A percentile compares a stretch with the other conserved stretches of the same genome.
Conservation (phyloP, 1,284 basidiomycete species). For the Phellopilus nigrolimitatus region DNA sequence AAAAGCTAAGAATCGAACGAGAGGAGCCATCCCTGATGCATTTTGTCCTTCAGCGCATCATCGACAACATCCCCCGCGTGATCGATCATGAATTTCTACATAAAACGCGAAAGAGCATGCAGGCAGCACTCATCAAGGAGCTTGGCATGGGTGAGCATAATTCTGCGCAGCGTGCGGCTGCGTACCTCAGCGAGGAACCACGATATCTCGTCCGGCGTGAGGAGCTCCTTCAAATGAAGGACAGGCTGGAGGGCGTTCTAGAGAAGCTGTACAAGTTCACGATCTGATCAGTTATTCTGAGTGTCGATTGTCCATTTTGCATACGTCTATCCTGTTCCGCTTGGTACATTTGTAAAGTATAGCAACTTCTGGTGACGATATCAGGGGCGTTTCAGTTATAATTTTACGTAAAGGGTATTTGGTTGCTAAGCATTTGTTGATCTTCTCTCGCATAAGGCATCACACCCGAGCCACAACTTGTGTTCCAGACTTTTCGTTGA, state of each 20-base stretch:
- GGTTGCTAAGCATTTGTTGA: too few relatives aligned
- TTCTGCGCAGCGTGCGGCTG: slow-evolving; percentile 33
- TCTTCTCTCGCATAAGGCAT: too few relatives aligned
- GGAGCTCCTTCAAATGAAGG: slow-evolving; percentile 32
- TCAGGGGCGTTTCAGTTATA: too few relatives aligned
- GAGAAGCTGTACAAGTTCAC: slow-evolving; percentile 31
- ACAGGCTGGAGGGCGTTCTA: slow-evolving; percentile 31
- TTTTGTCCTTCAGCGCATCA: slow-evolving; percentile 35
- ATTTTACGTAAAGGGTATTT: too few relatives aligned
- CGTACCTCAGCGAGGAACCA: slow-evolving; percentile 41
- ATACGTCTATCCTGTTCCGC: too few relatives aligned
- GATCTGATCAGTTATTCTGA: neutral
- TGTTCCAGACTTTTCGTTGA: too few relatives aligned
- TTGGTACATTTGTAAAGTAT: too few relatives aligned
- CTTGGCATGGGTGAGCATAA: slow-evolving; percentile 36
- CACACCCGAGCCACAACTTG: too few relatives aligned
- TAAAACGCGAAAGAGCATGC: slow-evolving; percentile 33
- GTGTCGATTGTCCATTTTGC: neutral
- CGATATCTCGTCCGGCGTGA: slow-evolving; percentile 33
- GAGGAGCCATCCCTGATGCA: neutral
- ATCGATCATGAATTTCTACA: slow-evolving; percentile 43
- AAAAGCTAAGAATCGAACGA: neutral
- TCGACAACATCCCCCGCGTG: slow-evolving; percentile 42
- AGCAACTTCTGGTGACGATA: too few relatives aligned
- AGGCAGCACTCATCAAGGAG: slow-evolving; percentile 34